phyloP scores from a whole-genome alignment of 169 alveolate species.

The Eimeria sp. region DNA sequence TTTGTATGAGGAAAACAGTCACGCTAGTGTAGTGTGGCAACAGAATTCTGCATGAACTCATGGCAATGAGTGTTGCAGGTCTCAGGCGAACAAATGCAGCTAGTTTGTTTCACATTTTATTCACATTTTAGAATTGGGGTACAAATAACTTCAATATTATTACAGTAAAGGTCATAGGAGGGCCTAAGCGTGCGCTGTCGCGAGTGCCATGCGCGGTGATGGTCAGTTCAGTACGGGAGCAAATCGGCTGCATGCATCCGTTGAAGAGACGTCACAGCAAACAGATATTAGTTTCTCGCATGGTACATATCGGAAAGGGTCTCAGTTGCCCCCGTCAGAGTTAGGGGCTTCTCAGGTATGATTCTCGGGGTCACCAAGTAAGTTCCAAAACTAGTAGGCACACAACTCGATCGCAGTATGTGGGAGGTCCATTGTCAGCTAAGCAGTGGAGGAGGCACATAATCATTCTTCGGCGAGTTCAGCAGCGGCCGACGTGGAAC shows the following conservation, averaged over 20 bases:
- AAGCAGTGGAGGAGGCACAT: not conserved
- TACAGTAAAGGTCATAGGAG: no score
- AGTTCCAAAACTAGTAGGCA: not conserved
- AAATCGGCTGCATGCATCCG: conserved; percentile 4
- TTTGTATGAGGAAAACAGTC: no score
- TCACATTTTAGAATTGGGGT: no score
- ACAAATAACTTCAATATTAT: no score
- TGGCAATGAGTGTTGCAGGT: no score
- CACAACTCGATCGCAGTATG: not conserved
- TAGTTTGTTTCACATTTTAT: no score
- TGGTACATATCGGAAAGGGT: not conserved
- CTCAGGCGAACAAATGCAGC: no score
- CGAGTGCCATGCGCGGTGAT: not conserved
- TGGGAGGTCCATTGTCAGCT: not conserved
- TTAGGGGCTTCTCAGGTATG: no score
- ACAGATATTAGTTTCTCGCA: not conserved
- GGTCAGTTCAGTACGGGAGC: not conserved
- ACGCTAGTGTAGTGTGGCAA: no score
- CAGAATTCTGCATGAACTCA: no score
- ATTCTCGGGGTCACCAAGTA: not conserved
- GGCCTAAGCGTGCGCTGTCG: no score
- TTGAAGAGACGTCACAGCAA: not conserved
- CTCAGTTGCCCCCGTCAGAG: not conserved
- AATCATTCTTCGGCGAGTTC: no score
- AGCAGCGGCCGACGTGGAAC: not conserved